Base-by-base conservation (phyloP, 768 basidiomycete genomes). In the Xerocomellus amylosporus region DNA sequence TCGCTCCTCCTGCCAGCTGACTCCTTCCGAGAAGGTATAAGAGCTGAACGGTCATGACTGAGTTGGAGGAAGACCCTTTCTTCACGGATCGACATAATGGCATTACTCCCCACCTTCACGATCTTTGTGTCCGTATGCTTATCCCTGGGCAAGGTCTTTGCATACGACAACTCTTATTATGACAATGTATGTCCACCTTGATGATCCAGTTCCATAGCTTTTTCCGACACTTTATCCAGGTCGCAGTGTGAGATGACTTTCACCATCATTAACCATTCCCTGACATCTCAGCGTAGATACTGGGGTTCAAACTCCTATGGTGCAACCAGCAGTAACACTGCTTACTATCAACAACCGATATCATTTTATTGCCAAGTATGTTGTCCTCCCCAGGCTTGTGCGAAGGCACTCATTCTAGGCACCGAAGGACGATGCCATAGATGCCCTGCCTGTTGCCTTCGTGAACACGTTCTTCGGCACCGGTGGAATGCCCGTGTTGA, bases 291-390 rank as follows among this genome's bases (percentile, higher is more conserved):
- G 31, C 45, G 17, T 64, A 86, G 85, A 31, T 87, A 87, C 65
- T 88, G 84, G 84, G 88, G 87, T 54, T 86, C 89, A 67, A 84
- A 88, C 60, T 87, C 87, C 2, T 86, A 86, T 54, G 86, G 87
- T 38, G 86, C 85, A 10, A 73, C 71, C 6, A 74, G 79, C 56
- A 64, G 64, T 20, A 77, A 86, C 54, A 67, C 74, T 1, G 76
- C 81, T 30, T 76, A 84, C 61, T 86, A 72, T 55, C 85, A 88
- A 73, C 77, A 86, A 64, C 71, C 77, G 0, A 72, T 88, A 49
- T 78, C 80, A 5, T 85, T 76, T 64, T 88, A 87, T 66, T 87
- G 86, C 67, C 77, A 81, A 61, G 84, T 81, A 48, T 54, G 73
- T 63, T 41, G 7, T 53, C 46, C 36, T 52, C 15, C 15, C 20